Conservation (phyloP, 768 basidiomycete genomes). For the Kwoniella mangroviensis region DNA sequence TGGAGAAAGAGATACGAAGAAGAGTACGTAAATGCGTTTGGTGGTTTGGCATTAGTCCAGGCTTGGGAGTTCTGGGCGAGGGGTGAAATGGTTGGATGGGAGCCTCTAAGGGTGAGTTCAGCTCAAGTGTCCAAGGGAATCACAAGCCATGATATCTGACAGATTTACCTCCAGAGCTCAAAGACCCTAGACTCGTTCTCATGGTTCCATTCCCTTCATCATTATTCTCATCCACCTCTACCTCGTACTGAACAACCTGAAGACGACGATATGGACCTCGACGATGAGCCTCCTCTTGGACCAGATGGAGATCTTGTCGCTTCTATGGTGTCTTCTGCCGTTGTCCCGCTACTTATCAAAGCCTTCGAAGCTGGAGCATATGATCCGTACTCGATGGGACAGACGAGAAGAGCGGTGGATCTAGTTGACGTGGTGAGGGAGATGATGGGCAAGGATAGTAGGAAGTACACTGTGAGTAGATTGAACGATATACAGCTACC, state of each 20-base stretch:
- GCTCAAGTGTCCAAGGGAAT: too few relatives aligned
- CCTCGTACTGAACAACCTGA: constrained; percentile 37
- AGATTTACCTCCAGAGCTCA: too few relatives aligned
- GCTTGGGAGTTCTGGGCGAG: constrained; percentile 97
- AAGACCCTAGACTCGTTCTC: constrained; percentile 70
- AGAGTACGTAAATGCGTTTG: constrained; percentile 85
- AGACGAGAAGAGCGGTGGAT: constrained; percentile 70
- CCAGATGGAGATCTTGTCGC: constrained; percentile 86
- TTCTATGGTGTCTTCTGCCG: constrained; percentile 81
- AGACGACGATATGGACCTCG: constrained; percentile 54
- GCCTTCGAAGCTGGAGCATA: constrained; percentile 78
- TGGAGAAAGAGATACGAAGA: constrained; percentile 82
- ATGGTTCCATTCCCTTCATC: constrained; percentile 80
- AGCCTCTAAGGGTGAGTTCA: constrained; percentile 77
- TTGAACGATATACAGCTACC: background rate
- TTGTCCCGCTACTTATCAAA: constrained; percentile 75
- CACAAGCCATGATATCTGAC: too few relatives aligned
- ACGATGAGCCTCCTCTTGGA: constrained; percentile 68
- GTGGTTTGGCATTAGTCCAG: constrained; percentile 80
- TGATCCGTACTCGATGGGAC: constrained; percentile 75
- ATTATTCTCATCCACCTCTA: constrained; percentile 64
- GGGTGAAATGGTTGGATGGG: constrained; percentile 84
- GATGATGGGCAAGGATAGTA: constrained; percentile 66
- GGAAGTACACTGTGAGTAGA: constrained; percentile 60
- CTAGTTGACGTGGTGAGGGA: constrained; percentile 79